phyloP scores from a whole-genome alignment of 345 rosid genomes.

The Citrus inodora region DNA sequence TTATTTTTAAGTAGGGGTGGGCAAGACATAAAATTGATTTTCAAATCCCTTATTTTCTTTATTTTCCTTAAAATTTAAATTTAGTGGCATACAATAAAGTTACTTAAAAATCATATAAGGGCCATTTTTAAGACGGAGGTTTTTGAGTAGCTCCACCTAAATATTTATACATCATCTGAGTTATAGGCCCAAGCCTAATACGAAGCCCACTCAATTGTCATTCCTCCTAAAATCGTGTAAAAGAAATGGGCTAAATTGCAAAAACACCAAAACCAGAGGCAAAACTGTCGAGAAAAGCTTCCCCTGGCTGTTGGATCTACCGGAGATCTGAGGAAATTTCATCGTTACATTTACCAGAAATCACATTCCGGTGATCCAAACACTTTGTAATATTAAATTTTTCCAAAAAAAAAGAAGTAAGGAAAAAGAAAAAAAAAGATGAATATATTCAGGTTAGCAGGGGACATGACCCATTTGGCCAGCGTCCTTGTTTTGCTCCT shows the following conservation, averaged over 20 bases:
- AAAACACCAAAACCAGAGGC: not conserved
- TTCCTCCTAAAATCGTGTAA: not conserved
- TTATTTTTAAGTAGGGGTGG: no score
- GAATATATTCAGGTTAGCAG: slow-evolving; percentile 72
- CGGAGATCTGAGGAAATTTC: slow-evolving; percentile 12
- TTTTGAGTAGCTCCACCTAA: no score
- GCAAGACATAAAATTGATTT: no score
- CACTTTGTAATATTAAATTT: not conserved
- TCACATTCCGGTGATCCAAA: slow-evolving; percentile 15
- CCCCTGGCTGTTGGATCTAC: slow-evolving; percentile 8
- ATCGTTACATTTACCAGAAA: not conserved
- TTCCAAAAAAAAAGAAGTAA: not conserved
- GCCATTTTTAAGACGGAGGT: fast-evolving
- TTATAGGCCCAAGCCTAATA: not conserved
- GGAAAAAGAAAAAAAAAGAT: slow-evolving; percentile 16
- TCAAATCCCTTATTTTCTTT: no score
- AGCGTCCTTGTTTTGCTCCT: slow-evolving; percentile 69
- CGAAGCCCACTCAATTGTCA: not conserved
- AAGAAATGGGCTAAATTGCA: not conserved
- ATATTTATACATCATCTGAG: not conserved
- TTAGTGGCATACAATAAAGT: fast-evolving
- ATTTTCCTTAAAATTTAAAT: no score
- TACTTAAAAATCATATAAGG: no score
- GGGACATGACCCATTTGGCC: slow-evolving; percentile 72
- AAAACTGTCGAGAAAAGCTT: not conserved